Base-by-base conservation (phyloP, 257 asterid genomes). In the Penstemon davidsonii region DNA sequence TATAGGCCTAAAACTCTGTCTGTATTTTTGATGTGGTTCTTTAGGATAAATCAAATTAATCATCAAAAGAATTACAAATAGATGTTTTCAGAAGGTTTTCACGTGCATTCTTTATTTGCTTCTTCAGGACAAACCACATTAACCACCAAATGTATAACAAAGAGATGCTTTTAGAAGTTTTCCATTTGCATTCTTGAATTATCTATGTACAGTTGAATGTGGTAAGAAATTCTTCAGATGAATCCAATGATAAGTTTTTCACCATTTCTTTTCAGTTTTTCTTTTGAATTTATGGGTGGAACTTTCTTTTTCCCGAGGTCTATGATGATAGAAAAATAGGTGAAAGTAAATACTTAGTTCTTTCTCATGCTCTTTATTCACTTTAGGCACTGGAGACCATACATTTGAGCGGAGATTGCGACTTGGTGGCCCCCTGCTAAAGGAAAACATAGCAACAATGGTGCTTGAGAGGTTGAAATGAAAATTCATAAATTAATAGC, bases 381-480 rank as follows among this genome's bases (percentile, higher is more conserved):
- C 41, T 69, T 51, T 68, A 93, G 99, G 97, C 77, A 93, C 97
- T 3, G 99, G 99, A 43, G 99, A 90, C 80, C 99, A 93, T 76
- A 60, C 86, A 18, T 93, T 88, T 79, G 92, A 88, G 75, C 90
- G 99, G 69, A 90, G 99, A 77, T 69, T 93, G 75, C 96, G 97
- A 71, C 96, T 93, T 36, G 99, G 97, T 33, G 92, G 95, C 58
- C 99, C 99, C 7, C 69, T 93, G 60, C 68, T 93, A 71, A 93
- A 93, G 81, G 91, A 90, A 70, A 93, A 93, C 80, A 88, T 90
- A 77, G 97, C 97, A 72, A 90, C 99, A 11, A 84, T 93, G 99
- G 97, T 93, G 74, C 97, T 93, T 4, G 97, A 93, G 85, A 93
- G 99, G 99, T 93, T 58, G 62, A 25, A 44, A 40, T 33, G 8